Evolutionary conservation across 2,329 filamentous ascomycete species (phyloP), one percentile per base, ranked within the genome.

Genomic region (Coniochaeta pulveracea): DNA sequence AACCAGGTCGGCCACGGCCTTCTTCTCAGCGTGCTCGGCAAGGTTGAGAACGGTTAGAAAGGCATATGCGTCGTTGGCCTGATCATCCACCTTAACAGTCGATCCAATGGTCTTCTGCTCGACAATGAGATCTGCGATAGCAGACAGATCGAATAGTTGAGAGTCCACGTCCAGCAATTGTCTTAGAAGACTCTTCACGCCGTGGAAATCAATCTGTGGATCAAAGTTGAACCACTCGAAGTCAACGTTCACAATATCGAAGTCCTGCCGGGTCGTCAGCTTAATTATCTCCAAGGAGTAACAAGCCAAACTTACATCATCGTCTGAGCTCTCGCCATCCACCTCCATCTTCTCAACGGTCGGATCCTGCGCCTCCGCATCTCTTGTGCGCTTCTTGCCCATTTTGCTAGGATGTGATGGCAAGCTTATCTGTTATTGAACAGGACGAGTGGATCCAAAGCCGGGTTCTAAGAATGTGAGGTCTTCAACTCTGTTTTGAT

Each of bases 141-240:
- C 81, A 5, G 86, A 94, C 44, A 95, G 72, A 57, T 96, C 81
- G 63, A 95, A 85, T 19, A 93, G 67, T 39, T 80, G 71, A 29
- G 81, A 72, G 60, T 98, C 91, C 34, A 83, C 75, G 56, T 96
- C 91, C 55, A 98, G 79, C 26, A 98, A 75, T 57, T 98, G 91
- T 39, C 89, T 82, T 38, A 95, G 60, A 6, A 98, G 75, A 8
- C 76, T 80, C 57, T 95, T 95, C 47, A 93, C 73, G 37, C 91
- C 91, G 59, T 96, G 89, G 58, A 96, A 96, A 58, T 98, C 91
- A 47, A 93, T 71, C 6, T 82, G 76, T 2, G 83, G 69, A 47
- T 91, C 80, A 41, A 89, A 93, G 60, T 95, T 93, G 64, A 96
- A 98, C 83, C 86, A 96, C 63, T 98, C 91, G 50, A 98, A 98